Evolutionary conservation across 2,329 filamentous ascomycete species (phyloP).

Genomic region (Fusarium sp.): DNA sequence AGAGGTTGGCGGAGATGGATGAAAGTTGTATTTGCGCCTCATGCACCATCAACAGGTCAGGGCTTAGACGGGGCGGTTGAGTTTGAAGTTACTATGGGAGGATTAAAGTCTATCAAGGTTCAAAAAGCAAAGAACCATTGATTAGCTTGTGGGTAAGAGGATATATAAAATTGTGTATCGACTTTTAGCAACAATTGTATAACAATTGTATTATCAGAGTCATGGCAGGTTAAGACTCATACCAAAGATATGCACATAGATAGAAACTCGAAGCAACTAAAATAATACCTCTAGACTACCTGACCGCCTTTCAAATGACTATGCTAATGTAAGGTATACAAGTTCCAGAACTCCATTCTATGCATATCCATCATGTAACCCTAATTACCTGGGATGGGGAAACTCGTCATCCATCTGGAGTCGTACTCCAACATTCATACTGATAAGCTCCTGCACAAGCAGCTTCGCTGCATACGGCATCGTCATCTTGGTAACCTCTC

Average conservation of each 20-base stretch:
- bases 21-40: constrained; percentile 91
- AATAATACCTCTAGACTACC: constrained; percentile 25
- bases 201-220: not conserved
- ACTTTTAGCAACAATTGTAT: not conserved
- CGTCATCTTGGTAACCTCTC: constrained; percentile 89
- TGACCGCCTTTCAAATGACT: constrained; percentile 20
- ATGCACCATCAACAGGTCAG: constrained; percentile 68
- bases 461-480: constrained; percentile 98
- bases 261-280: constrained; percentile 4
- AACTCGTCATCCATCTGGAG: constrained; percentile 96
- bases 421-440: constrained; percentile 97
- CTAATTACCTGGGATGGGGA: constrained; percentile 67
- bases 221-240: not conserved
- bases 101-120: constrained; percentile 58
- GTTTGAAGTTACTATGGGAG: constrained; percentile 80
- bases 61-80: constrained; percentile 68
- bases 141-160: not conserved
- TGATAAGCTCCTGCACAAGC: constrained; percentile 93
- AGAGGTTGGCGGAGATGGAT: constrained; percentile 79
- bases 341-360: constrained; percentile 36
- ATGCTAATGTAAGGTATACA: constrained; percentile 37
- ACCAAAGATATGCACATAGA: constrained; percentile 1
- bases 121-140: constrained; percentile 15
- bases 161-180: not conserved
- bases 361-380: constrained; percentile 14